Evolutionary conservation across 192 early-diverging fungal genomes (phyloP).

Genomic region (Backusella luteola): DNA sequence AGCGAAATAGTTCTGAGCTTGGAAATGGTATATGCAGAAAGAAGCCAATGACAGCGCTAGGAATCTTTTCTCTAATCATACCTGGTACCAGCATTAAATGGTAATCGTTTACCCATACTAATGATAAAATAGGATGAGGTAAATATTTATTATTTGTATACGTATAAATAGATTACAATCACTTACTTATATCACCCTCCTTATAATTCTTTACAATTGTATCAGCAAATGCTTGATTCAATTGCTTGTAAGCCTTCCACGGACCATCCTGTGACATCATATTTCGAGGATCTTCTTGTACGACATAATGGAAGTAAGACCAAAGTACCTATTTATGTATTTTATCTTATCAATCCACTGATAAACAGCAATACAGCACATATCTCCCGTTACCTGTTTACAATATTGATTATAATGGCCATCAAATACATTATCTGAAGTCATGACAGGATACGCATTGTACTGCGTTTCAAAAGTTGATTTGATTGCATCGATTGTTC

Average conservation of each 20-base stretch:
- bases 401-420: constrained; percentile 66
- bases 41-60: constrained; percentile 89
- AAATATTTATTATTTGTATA: too few species aligned
- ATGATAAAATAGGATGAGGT: background rate
- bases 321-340: constrained; percentile 72
- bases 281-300: constrained; percentile 84
- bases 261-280: constrained; percentile 73
- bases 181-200: constrained; percentile 81
- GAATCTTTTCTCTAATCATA: constrained; percentile 82
- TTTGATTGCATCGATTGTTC: constrained; percentile 57
- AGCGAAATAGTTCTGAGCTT: constrained; percentile 92
- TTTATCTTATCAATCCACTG: background rate
- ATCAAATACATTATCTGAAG: constrained; percentile 69
- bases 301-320: constrained; percentile 96
- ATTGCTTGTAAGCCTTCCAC: constrained; percentile 81
- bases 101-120: constrained; percentile 98
- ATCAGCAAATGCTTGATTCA: constrained; percentile 87
- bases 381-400: constrained; percentile 70
- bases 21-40: constrained; percentile 98
- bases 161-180: background rate
- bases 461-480: constrained; percentile 59
- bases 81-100: constrained; percentile 92
- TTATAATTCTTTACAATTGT: constrained; percentile 74
- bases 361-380: background rate
- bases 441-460: constrained; percentile 77